These are phyloP conservation scores for Candida tetrigidarum DNA, from an alignment of 1,139 yeast species.

Conservation along the genomic window DNA sequence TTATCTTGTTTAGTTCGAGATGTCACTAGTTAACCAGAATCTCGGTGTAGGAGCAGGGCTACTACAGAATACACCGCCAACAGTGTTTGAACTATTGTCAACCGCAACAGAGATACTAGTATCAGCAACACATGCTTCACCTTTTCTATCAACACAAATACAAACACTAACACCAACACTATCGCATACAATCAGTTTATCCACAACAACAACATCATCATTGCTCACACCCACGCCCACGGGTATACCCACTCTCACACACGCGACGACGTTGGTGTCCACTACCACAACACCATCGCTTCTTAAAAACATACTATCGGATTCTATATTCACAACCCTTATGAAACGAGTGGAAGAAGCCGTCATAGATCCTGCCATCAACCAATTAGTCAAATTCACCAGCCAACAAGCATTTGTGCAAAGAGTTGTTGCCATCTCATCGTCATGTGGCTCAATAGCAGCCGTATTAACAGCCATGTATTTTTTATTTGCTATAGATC, in stretches of 20 bases:
- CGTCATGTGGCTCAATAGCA: conserved; percentile 61
- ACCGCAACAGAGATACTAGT: conserved; percentile 1
- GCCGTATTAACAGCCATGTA: conserved; percentile 60
- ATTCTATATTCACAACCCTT: neutral
- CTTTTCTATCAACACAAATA: neutral
- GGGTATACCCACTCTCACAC: too few species aligned
- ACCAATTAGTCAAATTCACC: conserved; percentile 33
- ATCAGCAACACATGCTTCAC: neutral
- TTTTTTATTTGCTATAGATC: conserved; percentile 62
- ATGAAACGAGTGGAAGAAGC: conserved; percentile 9
- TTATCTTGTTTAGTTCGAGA: neutral
- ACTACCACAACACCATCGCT: conserved; percentile 3
- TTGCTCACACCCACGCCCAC: neutral
- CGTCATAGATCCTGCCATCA: conserved; percentile 8
- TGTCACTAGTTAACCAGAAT: neutral
- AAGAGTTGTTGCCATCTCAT: conserved; percentile 56
- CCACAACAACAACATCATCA: conserved; percentile 1
- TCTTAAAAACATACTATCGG: neutral
- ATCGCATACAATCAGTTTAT: neutral
- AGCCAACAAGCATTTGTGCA: conserved; percentile 32
- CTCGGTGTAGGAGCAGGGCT: neutral
- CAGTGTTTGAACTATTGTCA: neutral
- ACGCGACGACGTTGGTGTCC: neutral
- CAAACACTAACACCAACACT: neutral
- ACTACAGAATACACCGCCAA: conserved; percentile 3